phyloP scores from a whole-genome alignment of 768 basidiomycete species.

The Kondoa malvinella region DNA sequence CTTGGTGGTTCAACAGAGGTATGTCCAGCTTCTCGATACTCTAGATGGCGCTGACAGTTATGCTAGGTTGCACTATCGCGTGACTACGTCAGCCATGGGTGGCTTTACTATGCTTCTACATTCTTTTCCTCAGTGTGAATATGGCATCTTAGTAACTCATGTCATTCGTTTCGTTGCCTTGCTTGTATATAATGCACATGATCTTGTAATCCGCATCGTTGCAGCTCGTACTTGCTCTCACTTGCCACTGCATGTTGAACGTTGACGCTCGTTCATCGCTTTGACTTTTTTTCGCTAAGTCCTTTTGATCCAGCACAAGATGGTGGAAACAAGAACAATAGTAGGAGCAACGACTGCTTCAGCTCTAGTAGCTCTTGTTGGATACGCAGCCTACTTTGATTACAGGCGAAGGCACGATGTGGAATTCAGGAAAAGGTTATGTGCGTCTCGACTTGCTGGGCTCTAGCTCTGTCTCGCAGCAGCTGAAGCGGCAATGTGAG shows the following conservation, averaged over 20 bases:
- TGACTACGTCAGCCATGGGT: too few relatives aligned
- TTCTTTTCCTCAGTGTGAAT: too few relatives aligned
- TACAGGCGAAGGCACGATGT: conserved; percentile 75
- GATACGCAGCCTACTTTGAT: conserved; percentile 85
- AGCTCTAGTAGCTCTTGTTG: conserved; percentile 34
- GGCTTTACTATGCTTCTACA: too few relatives aligned
- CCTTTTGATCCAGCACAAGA: not conserved
- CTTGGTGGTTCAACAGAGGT: conserved; percentile 38
- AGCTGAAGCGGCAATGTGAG: not conserved
- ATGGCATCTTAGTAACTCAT: not conserved
- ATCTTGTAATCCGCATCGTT: too few relatives aligned
- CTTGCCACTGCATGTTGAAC: too few relatives aligned
- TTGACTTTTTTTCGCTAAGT: too few relatives aligned
- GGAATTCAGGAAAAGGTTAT: conserved; percentile 70
- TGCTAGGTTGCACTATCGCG: conserved; percentile 11
- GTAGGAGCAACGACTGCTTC: not conserved
- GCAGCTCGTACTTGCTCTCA: too few relatives aligned
- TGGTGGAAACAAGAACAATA: not conserved
- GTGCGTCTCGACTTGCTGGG: conserved; percentile 38
- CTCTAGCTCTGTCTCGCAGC: conserved; percentile 8
- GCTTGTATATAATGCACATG: not conserved
- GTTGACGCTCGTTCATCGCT: too few relatives aligned
- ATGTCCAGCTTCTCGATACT: not conserved
- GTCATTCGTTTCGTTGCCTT: not conserved
- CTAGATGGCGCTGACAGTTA: not conserved